Evolutionary conservation across 495 filamentous ascomycete species (phyloP).

Genomic region (Copromyces sp.): DNA sequence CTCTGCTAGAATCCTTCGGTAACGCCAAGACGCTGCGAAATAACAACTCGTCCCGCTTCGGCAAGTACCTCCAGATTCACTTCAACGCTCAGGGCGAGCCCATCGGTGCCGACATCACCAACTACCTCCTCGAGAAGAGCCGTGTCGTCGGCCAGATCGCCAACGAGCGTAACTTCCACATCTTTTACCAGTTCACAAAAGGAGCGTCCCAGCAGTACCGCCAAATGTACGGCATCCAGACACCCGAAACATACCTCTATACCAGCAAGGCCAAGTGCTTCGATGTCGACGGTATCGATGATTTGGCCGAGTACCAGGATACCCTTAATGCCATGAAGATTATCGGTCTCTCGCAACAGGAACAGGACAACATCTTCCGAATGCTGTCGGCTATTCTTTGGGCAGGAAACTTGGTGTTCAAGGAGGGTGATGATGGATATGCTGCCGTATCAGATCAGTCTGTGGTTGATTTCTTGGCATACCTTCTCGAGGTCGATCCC

Average conservation of each 20-base stretch:
- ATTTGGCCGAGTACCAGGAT: constrained; percentile 80
- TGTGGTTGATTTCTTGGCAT: constrained; percentile 87
- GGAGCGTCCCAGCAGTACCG: constrained; percentile 79
- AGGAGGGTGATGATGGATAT: constrained; percentile 81
- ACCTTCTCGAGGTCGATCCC: constrained; percentile 81
- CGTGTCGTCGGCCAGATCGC: constrained; percentile 91
- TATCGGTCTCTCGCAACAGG: constrained; percentile 77
- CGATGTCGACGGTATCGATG: constrained; percentile 88
- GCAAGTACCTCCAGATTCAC: constrained; percentile 95
- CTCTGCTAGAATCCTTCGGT: constrained; percentile 92
- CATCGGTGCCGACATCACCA: constrained; percentile 94
- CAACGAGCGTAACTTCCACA: constrained; percentile 98
- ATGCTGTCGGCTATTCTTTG: constrained; percentile 91
- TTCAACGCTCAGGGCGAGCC: constrained; percentile 93
- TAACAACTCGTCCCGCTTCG: constrained; percentile 97
- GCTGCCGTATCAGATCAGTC: constrained; percentile 77
- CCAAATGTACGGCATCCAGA: constrained; percentile 78
- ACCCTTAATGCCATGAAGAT: constrained; percentile 90
- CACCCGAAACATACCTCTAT: constrained; percentile 89
- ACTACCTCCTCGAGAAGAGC: constrained; percentile 93
- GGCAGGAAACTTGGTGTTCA: constrained; percentile 87
- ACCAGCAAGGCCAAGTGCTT: constrained; percentile 89
- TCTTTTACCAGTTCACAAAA: constrained; percentile 99
- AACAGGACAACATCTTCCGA: constrained; percentile 95
- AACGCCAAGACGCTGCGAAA: constrained; percentile 97